Percentiles rank a stretch among this genome's conserved stretches.
phyloP scores from a whole-genome alignment of 495 filamentous ascomycete genomes.

The Zalerion maritima region DNA sequence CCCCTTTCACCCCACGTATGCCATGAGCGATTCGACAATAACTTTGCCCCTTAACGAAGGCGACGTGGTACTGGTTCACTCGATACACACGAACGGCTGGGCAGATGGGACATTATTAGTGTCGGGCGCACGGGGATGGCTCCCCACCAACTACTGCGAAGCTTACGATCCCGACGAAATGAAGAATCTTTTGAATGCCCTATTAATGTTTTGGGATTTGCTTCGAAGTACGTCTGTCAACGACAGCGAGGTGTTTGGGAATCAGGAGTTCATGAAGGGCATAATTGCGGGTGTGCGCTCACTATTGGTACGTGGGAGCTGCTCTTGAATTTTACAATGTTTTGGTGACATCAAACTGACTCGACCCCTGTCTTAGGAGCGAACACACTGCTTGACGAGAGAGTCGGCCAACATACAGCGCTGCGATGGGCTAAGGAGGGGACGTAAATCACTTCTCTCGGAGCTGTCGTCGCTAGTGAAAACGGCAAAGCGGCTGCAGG shows the following conservation, averaged over 20 bases:
- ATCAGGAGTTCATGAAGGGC: slow-evolving; percentile 80
- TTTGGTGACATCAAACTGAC: slow-evolving; percentile 8
- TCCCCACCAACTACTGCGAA: slow-evolving; percentile 97
- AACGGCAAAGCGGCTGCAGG: slow-evolving; percentile 67
- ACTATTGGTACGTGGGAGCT: slow-evolving; percentile 53
- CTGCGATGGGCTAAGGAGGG: slow-evolving; percentile 61
- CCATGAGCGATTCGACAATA: slow-evolving; percentile 57
- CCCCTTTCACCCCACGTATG: slow-evolving; percentile 68
- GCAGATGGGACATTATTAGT: slow-evolving; percentile 91
- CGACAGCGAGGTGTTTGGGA: slow-evolving; percentile 57
- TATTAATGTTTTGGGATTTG: slow-evolving; percentile 88
- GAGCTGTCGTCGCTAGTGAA: slow-evolving; percentile 84
- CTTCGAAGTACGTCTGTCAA: slow-evolving; percentile 50
- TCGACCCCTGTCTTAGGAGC: slow-evolving; percentile 56
- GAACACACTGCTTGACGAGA: slow-evolving; percentile 70
- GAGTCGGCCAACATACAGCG: slow-evolving; percentile 59
- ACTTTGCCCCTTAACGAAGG: slow-evolving; percentile 79
- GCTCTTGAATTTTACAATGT: neutral
- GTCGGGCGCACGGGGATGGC: slow-evolving; percentile 82
- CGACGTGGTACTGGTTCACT: slow-evolving; percentile 89
- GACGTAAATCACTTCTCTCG: slow-evolving; percentile 72
- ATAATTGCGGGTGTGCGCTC: slow-evolving; percentile 86
- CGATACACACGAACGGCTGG: slow-evolving; percentile 97
- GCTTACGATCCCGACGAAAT: slow-evolving; percentile 79
- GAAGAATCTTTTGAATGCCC: slow-evolving; percentile 66